Percentiles rank a stretch among this genome's conserved stretches.
Evolutionary conservation across 257 asterid species (phyloP).

Genomic region (Cynanchum wilfordii): DNA sequence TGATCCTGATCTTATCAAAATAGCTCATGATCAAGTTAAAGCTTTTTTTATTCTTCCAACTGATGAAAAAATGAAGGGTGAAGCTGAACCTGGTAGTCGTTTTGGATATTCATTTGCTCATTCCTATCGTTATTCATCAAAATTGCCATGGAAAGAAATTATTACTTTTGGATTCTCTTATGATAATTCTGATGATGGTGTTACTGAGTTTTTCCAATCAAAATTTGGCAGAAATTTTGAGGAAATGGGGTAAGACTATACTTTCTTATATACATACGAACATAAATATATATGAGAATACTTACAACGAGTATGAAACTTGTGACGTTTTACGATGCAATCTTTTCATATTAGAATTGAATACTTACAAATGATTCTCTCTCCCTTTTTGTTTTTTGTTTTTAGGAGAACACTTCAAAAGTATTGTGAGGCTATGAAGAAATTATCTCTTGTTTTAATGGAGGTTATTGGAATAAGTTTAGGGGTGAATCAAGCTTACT

Average conservation of each 20-base stretch:
- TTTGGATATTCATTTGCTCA: slow-evolving; percentile 72
- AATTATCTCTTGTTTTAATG: slow-evolving; percentile 35
- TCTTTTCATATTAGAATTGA: slow-evolving; percentile 15
- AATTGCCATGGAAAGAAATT: slow-evolving; percentile 83
- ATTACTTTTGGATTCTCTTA: slow-evolving; percentile 48
- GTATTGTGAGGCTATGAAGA: background rate
- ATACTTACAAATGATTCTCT: too few species aligned
- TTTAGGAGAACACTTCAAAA: slow-evolving; percentile 38
- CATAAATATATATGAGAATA: too few species aligned
- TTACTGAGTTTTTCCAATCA: slow-evolving; percentile 34
- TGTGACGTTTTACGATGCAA: too few species aligned
- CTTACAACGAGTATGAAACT: too few species aligned
- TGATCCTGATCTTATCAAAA: slow-evolving; percentile 25
- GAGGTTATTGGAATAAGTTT: slow-evolving; percentile 54
- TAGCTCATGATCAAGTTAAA: slow-evolving; percentile 36
- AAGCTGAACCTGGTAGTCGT: slow-evolving; percentile 33
- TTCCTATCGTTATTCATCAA: slow-evolving; percentile 48
- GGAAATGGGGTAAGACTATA: slow-evolving; percentile 40
- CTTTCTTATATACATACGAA: background rate
- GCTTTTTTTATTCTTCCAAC: slow-evolving; percentile 53
- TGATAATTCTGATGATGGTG: slow-evolving; percentile 19
- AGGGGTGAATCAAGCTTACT: slow-evolving; percentile 40
- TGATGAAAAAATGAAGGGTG: slow-evolving; percentile 24
- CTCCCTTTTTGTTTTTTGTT: too few species aligned
- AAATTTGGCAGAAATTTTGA: slow-evolving; percentile 42